Conservation (phyloP, 1,284 basidiomycete species). For the Ustilago curta region DNA sequence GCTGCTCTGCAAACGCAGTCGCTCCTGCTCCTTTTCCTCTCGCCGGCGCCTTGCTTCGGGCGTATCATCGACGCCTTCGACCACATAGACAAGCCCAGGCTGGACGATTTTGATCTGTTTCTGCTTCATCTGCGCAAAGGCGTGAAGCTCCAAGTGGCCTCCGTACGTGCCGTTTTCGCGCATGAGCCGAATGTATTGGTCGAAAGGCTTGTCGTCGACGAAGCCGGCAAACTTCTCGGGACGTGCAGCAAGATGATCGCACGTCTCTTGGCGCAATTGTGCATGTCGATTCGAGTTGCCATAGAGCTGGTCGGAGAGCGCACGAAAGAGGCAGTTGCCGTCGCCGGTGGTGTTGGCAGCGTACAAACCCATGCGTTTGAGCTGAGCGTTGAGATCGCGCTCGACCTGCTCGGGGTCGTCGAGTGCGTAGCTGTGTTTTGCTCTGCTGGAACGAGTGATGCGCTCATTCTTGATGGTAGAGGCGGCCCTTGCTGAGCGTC, state of each 20-base stretch:
- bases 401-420: slow-evolving; percentile 65
- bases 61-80: slow-evolving; percentile 68
- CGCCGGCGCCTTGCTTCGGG: slow-evolving; percentile 52
- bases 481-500: slow-evolving; percentile 34
- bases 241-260: slow-evolving; percentile 81
- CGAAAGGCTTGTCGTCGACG: slow-evolving; percentile 78
- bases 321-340: slow-evolving; percentile 68
- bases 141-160: slow-evolving; percentile 88
- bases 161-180: slow-evolving; percentile 80
- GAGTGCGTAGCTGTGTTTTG: slow-evolving; percentile 50
- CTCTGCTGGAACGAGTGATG: slow-evolving; percentile 48
- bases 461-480: slow-evolving; percentile 48
- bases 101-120: slow-evolving; percentile 90
- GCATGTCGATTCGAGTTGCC: slow-evolving; percentile 80
- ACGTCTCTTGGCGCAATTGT: slow-evolving; percentile 77
- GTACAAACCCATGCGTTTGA: slow-evolving; percentile 64
- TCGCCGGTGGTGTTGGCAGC: slow-evolving; percentile 67
- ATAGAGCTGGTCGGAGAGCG: slow-evolving; percentile 75
- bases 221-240: slow-evolving; percentile 84
- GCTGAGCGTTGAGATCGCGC: slow-evolving; percentile 59
- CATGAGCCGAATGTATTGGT: slow-evolving; percentile 63
- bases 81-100: slow-evolving; percentile 74
- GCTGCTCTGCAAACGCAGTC: slow-evolving; percentile 43
- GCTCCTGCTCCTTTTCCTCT: slow-evolving; percentile 47
- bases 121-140: slow-evolving; percentile 83